These are phyloP conservation scores for Hepatocystis sp. DNA, from an alignment of 169 alveolate species.

Conservation along the genomic window DNA sequence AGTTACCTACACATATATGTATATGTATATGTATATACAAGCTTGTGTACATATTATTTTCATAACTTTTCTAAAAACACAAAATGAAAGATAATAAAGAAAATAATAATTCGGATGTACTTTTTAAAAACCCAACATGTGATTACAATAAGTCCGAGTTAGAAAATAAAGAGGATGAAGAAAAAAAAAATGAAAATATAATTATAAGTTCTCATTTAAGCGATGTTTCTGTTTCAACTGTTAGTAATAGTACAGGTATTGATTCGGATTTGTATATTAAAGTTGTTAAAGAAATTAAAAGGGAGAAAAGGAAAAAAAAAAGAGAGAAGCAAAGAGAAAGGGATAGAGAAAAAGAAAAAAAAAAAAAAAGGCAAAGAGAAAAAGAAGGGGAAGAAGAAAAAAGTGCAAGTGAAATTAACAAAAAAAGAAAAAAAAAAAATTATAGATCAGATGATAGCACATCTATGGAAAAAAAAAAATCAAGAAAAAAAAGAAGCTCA, in stretches of 20 bases:
- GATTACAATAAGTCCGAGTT: too few relatives aligned
- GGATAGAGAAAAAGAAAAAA: neutral
- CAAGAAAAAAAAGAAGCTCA: neutral
- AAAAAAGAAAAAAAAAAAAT: constrained; percentile 6
- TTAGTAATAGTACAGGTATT: constrained; percentile 71
- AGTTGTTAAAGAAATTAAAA: constrained; percentile 55
- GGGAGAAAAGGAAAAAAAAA: constrained; percentile 33
- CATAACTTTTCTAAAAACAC: too few relatives aligned
- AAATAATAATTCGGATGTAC: too few relatives aligned
- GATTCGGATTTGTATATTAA: constrained; percentile 63
- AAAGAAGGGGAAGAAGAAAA: constrained; percentile 1
- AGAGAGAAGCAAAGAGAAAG: constrained; percentile 18
- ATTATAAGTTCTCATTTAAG: constrained; percentile 5
- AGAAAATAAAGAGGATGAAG: constrained; percentile 21
- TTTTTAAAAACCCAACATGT: too few relatives aligned
- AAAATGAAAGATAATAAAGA: too few relatives aligned
- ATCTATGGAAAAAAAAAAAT: neutral
- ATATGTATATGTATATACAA: too few relatives aligned
- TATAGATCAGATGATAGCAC: neutral
- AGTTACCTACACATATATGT: too few relatives aligned
- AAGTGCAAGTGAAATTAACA: neutral
- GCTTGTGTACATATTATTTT: too few relatives aligned
- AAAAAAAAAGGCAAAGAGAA: constrained; percentile 1
- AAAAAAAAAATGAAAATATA: constrained; percentile 3
- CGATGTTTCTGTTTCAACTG: constrained; percentile 66